These are phyloP conservation scores for Solanum piurae DNA, from an alignment of 257 asterid genomes.

Conservation along the genomic window DNA sequence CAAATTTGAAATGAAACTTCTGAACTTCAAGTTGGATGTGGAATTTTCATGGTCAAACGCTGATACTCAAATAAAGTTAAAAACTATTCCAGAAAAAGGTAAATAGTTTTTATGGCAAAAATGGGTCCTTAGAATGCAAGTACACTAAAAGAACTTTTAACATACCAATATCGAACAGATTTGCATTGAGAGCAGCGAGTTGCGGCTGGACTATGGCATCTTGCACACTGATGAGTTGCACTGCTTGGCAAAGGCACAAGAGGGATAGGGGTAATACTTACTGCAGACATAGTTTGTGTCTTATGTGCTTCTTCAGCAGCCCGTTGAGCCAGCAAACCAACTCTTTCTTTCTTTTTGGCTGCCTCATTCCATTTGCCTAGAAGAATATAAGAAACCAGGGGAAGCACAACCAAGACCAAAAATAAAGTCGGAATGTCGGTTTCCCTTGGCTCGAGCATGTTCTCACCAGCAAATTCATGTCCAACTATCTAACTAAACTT, in stretches of 20 bases:
- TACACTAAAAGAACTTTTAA: not conserved
- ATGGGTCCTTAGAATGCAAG: not conserved
- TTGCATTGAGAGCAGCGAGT: constrained; percentile 85
- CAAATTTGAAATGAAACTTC: not conserved
- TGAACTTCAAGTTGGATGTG: not conserved
- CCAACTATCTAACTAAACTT: constrained; percentile 25
- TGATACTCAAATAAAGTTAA: not conserved
- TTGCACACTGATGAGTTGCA: constrained; percentile 50
- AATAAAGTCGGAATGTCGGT: constrained; percentile 54
- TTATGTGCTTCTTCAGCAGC: constrained; percentile 46
- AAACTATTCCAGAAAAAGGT: not conserved
- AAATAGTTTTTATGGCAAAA: not conserved
- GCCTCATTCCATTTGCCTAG: constrained; percentile 76
- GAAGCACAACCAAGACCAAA: constrained; percentile 65
- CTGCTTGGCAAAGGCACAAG: constrained; percentile 29
- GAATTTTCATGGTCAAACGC: not conserved
- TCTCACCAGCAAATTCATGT: constrained; percentile 61
- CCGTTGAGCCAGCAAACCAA: constrained; percentile 33
- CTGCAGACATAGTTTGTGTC: constrained; percentile 33
- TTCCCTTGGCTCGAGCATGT: constrained; percentile 81
- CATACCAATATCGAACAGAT: constrained; percentile 81
- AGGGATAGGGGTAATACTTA: constrained; percentile 24
- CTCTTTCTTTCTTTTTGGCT: constrained; percentile 42
- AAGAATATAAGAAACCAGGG: constrained; percentile 54
- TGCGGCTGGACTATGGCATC: constrained; percentile 51